Conservation (phyloP, 805 yeast genomes). For the Barnettozyma salicaria region DNA sequence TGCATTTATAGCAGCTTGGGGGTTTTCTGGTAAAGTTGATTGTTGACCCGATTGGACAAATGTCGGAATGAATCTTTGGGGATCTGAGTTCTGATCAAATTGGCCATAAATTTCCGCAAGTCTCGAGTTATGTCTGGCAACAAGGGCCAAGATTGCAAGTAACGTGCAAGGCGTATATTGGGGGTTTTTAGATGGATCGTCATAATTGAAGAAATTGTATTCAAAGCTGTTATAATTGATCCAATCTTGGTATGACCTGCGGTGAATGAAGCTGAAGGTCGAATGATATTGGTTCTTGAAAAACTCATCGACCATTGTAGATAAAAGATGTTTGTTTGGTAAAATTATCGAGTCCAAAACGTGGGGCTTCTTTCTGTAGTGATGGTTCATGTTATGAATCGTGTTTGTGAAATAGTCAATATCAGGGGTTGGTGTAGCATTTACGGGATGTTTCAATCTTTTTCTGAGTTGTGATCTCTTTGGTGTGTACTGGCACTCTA, state of each 20-base stretch:
- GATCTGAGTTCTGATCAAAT: constrained; percentile 27
- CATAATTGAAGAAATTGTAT: constrained; percentile 14
- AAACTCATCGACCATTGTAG: constrained; percentile 6
- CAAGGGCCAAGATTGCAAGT: constrained; percentile 32
- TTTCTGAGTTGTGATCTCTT: constrained; percentile 14
- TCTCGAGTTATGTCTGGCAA: constrained; percentile 31
- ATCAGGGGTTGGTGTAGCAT: neutral
- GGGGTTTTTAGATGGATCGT: constrained; percentile 14
- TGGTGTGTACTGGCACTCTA: constrained; percentile 14
- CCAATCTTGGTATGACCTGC: constrained; percentile 10
- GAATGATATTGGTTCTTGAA: constrained; percentile 12
- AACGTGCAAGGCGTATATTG: constrained; percentile 18
- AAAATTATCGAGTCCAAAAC: constrained; percentile 12
- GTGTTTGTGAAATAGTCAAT: constrained; percentile 8
- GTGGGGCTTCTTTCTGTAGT: constrained; percentile 10
- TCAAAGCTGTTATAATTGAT: constrained; percentile 9
- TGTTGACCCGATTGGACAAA: too few species aligned
- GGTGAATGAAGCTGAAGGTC: constrained; percentile 12
- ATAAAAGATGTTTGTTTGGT: constrained; percentile 9
- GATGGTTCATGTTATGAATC: constrained; percentile 10
- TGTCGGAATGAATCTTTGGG: constrained; percentile 27
- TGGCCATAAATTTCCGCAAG: constrained; percentile 29
- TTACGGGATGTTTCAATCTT: neutral
- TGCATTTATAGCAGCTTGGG: constrained; percentile 27
- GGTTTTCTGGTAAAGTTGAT: neutral